Percentiles rank a stretch among this genome's conserved stretches.
phyloP scores from a whole-genome alignment of 2,329 filamentous ascomycete genomes.

The Alternaria sp. region DNA sequence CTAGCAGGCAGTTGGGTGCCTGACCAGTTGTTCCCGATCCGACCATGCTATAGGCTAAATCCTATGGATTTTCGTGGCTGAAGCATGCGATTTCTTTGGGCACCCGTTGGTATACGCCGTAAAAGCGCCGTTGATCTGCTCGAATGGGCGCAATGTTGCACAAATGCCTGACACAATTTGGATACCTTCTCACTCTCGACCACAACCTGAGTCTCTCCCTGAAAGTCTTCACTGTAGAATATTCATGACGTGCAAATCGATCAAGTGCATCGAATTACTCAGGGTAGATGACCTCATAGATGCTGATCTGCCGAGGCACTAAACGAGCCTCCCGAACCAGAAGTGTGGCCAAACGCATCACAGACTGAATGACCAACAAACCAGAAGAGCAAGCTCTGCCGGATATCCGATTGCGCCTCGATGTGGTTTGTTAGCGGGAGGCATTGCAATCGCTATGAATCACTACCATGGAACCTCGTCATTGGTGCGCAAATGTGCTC shows the following conservation, averaged over 20 bases:
- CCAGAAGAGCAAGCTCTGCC: constrained; percentile 2
- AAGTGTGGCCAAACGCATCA: constrained; percentile 13
- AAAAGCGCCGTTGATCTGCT: constrained; percentile 10
- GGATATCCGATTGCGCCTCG: constrained; percentile 18
- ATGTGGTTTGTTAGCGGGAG: background rate
- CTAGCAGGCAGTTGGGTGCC: constrained; percentile 1
- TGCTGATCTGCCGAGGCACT: constrained; percentile 8
- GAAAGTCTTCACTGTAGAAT: background rate
- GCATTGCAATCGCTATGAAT: constrained; percentile 5
- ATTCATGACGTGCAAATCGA: constrained; percentile 11
- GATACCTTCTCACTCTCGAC: background rate
- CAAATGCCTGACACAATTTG: background rate
- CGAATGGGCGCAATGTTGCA: background rate
- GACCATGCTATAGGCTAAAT: constrained; percentile 6
- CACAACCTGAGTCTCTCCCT: background rate
- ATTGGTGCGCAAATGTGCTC: background rate
- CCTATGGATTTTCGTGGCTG: background rate
- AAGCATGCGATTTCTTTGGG: background rate
- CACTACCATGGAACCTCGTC: background rate
- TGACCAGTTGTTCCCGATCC: background rate
- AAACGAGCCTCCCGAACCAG: constrained; percentile 3
- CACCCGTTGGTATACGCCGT: background rate
- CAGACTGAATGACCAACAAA: constrained; percentile 6
- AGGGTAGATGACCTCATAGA: constrained; percentile 15
- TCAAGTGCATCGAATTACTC: background rate